phyloP scores from a whole-genome alignment of 768 basidiomycete species.

The Tricholoma matsutake region DNA sequence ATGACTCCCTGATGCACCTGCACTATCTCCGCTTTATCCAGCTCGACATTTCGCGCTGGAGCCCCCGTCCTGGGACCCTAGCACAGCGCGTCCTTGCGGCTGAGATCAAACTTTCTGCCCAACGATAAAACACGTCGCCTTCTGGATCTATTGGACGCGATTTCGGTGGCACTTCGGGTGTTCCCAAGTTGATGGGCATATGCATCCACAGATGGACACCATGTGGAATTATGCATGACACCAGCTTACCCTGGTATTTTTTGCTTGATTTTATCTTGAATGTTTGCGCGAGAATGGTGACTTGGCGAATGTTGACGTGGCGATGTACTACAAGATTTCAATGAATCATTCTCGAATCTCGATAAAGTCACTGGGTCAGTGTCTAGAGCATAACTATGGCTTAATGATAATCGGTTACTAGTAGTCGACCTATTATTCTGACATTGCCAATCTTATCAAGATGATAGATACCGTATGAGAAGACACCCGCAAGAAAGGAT shows the following conservation, averaged over 20 bases:
- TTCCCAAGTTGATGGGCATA: conserved; percentile 8
- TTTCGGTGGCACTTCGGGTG: conserved; percentile 21
- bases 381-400: no score
- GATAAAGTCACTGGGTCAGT: no score
- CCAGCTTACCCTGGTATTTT: not conserved
- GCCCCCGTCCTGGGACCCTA: conserved; percentile 15
- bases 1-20: conserved; percentile 23
- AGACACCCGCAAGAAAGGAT: no score
- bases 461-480: no score
- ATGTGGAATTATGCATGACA: conserved; percentile 7
- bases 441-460: no score
- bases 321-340: no score
- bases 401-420: no score
- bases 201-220: conserved; percentile 1
- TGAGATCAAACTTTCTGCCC: conserved; percentile 31
- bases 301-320: no score
- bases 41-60: conserved; percentile 31
- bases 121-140: conserved; percentile 21
- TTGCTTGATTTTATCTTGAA: no score
- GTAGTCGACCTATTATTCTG: no score
- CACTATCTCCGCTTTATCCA: conserved; percentile 28
- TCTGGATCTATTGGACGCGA: conserved; percentile 26
- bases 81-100: conserved; percentile 30
- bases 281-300: no score
- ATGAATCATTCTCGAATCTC: no score